Evolutionary conservation across 768 basidiomycete genomes (phyloP).

Genomic region (Rhizopogon rudus): DNA sequence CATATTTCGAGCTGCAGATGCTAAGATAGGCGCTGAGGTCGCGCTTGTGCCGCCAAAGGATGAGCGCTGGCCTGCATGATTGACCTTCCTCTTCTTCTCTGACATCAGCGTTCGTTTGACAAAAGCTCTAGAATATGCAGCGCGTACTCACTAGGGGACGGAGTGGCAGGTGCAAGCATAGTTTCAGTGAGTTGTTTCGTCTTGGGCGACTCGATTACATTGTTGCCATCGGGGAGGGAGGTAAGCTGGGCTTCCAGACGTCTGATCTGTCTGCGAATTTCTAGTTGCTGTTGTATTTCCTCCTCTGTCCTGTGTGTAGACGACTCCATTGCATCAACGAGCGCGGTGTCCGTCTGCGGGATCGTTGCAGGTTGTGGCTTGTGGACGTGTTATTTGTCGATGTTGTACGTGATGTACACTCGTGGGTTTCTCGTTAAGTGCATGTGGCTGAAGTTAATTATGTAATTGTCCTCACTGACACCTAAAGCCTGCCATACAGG

Average conservation of each 20-base stretch:
- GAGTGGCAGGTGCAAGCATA: conserved; percentile 44
- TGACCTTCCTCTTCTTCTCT: conserved; percentile 43
- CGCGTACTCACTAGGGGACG: conserved; percentile 59
- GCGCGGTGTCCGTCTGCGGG: too few relatives aligned
- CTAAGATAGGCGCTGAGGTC: conserved; percentile 11
- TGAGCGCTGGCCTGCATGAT: conserved; percentile 19
- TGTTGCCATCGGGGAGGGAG: conserved; percentile 24
- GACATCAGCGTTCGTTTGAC: conserved; percentile 2
- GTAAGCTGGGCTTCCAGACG: conserved; percentile 50
- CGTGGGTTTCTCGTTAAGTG: background rate
- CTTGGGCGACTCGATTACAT: conserved; percentile 38
- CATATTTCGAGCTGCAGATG: conserved; percentile 2
- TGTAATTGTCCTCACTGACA: too few relatives aligned
- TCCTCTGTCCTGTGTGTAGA: conserved; percentile 35
- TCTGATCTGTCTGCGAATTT: conserved; percentile 52
- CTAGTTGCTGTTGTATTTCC: conserved; percentile 38
- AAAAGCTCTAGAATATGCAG: background rate
- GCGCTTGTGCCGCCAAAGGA: conserved; percentile 6
- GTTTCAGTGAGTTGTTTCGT: conserved; percentile 37
- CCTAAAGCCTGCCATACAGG: too few relatives aligned
- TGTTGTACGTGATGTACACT: background rate
- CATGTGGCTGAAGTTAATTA: too few relatives aligned
- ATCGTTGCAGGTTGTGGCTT: background rate
- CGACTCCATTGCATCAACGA: conserved; percentile 45
- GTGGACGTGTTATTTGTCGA: conserved; percentile 18